These are phyloP conservation scores for Starmerella cellae DNA, from an alignment of 805 yeast genomes.

Conservation along the genomic window DNA sequence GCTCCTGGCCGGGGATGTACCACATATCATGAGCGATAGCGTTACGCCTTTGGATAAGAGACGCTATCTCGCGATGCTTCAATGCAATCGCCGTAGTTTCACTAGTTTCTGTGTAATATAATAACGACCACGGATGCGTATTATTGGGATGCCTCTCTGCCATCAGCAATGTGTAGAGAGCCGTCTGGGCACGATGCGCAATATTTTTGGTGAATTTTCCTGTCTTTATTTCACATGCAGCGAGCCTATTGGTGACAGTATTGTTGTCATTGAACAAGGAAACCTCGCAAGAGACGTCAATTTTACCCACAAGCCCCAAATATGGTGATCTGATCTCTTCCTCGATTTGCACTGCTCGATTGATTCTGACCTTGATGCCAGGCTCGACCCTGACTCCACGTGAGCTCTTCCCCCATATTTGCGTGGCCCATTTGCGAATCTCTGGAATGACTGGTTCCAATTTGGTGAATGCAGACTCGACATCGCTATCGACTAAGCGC, in stretches of 20 bases:
- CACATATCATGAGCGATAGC: slow-evolving; percentile 46
- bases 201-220: slow-evolving; percentile 45
- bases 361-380: slow-evolving; percentile 34
- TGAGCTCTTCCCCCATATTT: slow-evolving; percentile 30
- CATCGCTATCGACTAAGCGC: slow-evolving; percentile 40
- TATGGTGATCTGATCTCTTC: slow-evolving; percentile 86
- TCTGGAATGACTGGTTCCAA: slow-evolving; percentile 39
- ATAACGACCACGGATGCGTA: slow-evolving; percentile 47
- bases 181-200: slow-evolving; percentile 74
- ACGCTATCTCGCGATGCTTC: slow-evolving; percentile 44
- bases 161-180: slow-evolving; percentile 64
- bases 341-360: slow-evolving; percentile 51
- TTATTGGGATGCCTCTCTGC: slow-evolving; percentile 61
- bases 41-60: slow-evolving; percentile 62
- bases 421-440: slow-evolving; percentile 25
- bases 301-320: slow-evolving; percentile 77
- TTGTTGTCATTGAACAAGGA: slow-evolving; percentile 4
- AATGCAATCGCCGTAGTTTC: slow-evolving; percentile 44
- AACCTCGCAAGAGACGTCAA: slow-evolving; percentile 76
- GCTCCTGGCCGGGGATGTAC: slow-evolving; percentile 6
- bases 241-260: slow-evolving; percentile 27
- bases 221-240: slow-evolving; percentile 84
- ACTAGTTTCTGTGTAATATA: slow-evolving; percentile 59
- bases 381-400: slow-evolving; percentile 2
- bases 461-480: slow-evolving; percentile 39